These are phyloP conservation scores for Discostella stelligeroides DNA, from an alignment of 108 stramenopile species.

Conservation along the genomic window DNA sequence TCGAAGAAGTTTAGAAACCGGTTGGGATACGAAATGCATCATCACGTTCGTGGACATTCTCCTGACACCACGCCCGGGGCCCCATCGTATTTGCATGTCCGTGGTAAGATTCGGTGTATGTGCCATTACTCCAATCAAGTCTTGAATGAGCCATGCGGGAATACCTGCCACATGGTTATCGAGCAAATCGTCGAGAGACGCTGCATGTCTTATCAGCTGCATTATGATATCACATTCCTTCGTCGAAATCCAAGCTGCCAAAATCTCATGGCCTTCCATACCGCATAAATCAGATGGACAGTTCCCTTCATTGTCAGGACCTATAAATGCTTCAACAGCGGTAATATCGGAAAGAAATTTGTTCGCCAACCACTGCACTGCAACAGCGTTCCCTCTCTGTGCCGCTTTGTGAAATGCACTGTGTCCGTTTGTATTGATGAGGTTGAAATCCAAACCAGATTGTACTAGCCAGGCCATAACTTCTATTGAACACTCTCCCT, in stretches of 20 bases:
- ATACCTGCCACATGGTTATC: background rate
- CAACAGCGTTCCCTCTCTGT: conserved; percentile 62
- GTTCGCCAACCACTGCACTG: conserved; percentile 67
- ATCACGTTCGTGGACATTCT: conserved; percentile 6
- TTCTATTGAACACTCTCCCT: conserved; percentile 55
- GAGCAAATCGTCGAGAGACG: background rate
- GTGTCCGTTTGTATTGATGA: conserved; percentile 81
- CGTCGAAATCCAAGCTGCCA: conserved; percentile 31
- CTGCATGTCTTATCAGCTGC: background rate
- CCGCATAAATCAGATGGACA: conserved; percentile 83
- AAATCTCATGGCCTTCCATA: conserved; percentile 31
- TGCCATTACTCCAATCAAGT: background rate
- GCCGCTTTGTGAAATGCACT: conserved; percentile 85
- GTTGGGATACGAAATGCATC: background rate
- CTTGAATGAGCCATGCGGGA: conserved; percentile 16
- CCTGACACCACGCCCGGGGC: conserved; percentile 1
- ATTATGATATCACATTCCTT: conserved; percentile 26
- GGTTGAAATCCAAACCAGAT: conserved; percentile 52
- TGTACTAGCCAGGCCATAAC: conserved; percentile 62
- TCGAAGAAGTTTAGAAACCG: background rate
- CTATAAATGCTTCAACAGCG: conserved; percentile 39
- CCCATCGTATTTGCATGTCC: background rate
- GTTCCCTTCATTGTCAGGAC: conserved; percentile 73
- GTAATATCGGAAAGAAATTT: conserved; percentile 16
- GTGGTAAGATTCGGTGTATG: background rate